These are phyloP conservation scores for Pseudonectria buxi DNA, from an alignment of 2,329 filamentous ascomycete species.

Conservation along the genomic window DNA sequence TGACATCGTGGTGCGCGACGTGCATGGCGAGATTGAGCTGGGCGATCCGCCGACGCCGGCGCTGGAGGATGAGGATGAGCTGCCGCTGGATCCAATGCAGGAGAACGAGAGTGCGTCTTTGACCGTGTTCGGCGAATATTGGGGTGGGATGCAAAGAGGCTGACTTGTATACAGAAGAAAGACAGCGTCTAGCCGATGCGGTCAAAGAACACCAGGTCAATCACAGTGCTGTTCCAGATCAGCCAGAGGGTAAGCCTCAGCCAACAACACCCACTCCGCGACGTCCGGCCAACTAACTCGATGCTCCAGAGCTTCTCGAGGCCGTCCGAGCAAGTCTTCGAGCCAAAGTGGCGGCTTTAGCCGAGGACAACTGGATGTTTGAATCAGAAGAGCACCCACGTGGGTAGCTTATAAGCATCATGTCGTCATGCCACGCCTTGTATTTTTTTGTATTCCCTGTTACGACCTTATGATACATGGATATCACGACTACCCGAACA, in stretches of 20 bases:
- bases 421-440: constrained; percentile 17
- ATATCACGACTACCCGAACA: constrained; percentile 5
- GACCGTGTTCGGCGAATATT: too few relatives aligned
- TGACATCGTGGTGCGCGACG: constrained; percentile 57
- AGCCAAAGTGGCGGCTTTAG: constrained; percentile 64
- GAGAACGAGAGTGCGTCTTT: constrained; percentile 47
- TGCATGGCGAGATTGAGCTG: constrained; percentile 57
- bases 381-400: constrained; percentile 56
- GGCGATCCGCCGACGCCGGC: constrained; percentile 47
- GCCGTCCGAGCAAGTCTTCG: constrained; percentile 63
- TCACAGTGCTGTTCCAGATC: constrained; percentile 48
- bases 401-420: constrained; percentile 17
- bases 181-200: constrained; percentile 53
- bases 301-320: constrained; percentile 57
- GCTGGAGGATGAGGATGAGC: constrained; percentile 49
- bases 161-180: constrained; percentile 41
- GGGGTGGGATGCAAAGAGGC: neutral
- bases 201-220: constrained; percentile 55
- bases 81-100: constrained; percentile 48
- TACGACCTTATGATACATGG: constrained; percentile 18
- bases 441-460: constrained; percentile 17
- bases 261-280: neutral
- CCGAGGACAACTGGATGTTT: constrained; percentile 90
- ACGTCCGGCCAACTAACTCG: constrained; percentile 7
- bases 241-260: constrained; percentile 53